phyloP scores from a whole-genome alignment of 108 stramenopile species.

The Mediolabrus comicus region DNA sequence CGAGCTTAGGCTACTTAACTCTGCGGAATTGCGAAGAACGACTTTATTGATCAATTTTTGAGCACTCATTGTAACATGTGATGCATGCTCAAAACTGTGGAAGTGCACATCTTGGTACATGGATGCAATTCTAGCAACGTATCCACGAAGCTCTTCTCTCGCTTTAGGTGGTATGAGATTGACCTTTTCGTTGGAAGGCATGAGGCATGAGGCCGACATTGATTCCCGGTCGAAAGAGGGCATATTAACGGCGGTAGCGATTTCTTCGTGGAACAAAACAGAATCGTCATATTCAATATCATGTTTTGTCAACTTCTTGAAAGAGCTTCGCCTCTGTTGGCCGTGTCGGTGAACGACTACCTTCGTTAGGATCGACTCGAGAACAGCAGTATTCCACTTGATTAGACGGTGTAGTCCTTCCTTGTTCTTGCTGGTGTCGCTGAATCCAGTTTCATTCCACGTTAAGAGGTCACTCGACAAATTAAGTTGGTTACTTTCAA shows the following conservation, averaged over 20 bases:
- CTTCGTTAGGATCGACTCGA: constrained; percentile 3
- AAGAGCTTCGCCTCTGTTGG: neutral
- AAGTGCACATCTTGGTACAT: constrained; percentile 30
- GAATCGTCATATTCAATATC: neutral
- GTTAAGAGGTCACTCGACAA: neutral
- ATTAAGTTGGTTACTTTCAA: neutral
- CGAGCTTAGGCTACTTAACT: neutral
- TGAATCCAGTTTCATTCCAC: constrained; percentile 12
- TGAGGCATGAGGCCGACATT: constrained; percentile 1
- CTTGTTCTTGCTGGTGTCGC: neutral
- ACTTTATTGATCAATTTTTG: constrained; percentile 21
- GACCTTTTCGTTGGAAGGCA: constrained; percentile 10
- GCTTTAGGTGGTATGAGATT: constrained; percentile 1
- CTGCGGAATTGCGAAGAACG: constrained; percentile 5
- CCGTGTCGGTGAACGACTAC: neutral
- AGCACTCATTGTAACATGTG: constrained; percentile 31
- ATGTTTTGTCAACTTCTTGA: neutral
- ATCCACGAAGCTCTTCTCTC: constrained; percentile 7
- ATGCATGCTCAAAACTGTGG: constrained; percentile 28
- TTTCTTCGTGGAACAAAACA: neutral
- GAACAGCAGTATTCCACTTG: constrained; percentile 8
- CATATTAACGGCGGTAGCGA: constrained; percentile 1
- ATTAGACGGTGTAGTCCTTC: constrained; percentile 1
- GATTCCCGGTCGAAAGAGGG: constrained; percentile 1
- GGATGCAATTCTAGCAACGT: constrained; percentile 7